Conservation (phyloP, 208 protist species). For the Borovskyia barvae region DNA sequence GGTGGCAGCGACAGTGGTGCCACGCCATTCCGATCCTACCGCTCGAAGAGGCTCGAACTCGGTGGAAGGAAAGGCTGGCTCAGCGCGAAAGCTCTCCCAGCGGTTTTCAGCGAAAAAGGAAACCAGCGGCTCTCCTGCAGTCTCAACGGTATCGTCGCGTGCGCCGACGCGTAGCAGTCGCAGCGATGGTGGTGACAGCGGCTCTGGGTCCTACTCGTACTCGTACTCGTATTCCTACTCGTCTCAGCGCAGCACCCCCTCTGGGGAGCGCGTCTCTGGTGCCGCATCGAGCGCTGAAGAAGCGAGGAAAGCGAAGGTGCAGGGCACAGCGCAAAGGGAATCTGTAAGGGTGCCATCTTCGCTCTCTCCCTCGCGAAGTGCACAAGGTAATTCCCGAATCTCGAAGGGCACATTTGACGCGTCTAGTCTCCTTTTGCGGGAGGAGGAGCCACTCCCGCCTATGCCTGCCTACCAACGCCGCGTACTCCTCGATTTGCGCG, state of each 20-base stretch:
- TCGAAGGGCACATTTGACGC: neutral
- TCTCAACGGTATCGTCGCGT: too few species aligned
- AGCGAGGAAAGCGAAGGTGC: too few species aligned
- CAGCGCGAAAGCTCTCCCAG: too few species aligned
- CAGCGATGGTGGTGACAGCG: conserved; percentile 8
- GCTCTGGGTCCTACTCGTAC: conserved; percentile 18
- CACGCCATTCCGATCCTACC: too few species aligned
- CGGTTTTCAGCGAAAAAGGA: too few species aligned
- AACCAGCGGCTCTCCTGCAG: too few species aligned
- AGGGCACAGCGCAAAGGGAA: neutral
- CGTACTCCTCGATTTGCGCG: conserved; percentile 62
- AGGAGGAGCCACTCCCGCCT: conserved; percentile 19
- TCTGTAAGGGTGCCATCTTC: neutral
- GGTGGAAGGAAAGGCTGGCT: too few species aligned
- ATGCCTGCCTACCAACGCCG: conserved; percentile 66
- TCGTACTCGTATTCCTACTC: conserved; percentile 27
- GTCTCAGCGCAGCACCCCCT: too few species aligned
- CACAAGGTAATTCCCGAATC: neutral
- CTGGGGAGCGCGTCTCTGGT: too few species aligned
- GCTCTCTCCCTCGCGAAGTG: neutral
- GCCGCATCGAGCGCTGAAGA: too few species aligned
- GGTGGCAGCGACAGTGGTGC: too few species aligned
- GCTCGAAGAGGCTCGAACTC: too few species aligned
- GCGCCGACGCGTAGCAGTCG: neutral
- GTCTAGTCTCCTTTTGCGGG: conserved; percentile 1